Conservation (phyloP, 164 flowering plant species). For the Brasenia schreberi region DNA sequence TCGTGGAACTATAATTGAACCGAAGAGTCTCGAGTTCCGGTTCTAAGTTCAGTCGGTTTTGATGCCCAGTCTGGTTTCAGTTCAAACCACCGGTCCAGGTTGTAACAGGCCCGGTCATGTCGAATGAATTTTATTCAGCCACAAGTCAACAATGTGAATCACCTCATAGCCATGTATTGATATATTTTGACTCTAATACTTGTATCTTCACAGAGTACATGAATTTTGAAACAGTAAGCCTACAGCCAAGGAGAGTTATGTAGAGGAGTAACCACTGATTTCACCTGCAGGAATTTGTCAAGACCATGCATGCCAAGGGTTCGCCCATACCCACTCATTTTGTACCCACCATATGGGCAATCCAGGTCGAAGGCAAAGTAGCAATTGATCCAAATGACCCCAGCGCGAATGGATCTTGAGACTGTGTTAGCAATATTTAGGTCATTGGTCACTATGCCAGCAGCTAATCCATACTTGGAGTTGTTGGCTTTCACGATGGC, state of each 20-base stretch:
- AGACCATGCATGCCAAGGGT: constrained; percentile 52
- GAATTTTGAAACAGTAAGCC: background rate
- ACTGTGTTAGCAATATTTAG: constrained; percentile 51
- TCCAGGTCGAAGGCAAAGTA: constrained; percentile 44
- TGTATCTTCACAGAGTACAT: too few species aligned
- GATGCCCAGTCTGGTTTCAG: too few species aligned
- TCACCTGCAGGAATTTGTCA: constrained; percentile 51
- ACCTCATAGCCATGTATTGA: too few species aligned
- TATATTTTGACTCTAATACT: too few species aligned
- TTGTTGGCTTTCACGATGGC: constrained; percentile 51
- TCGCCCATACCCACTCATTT: constrained; percentile 64
- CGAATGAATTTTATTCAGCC: too few species aligned
- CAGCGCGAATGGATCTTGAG: constrained; percentile 65
- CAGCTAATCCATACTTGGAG: constrained; percentile 66
- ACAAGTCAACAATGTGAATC: too few species aligned
- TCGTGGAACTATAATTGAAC: too few species aligned
- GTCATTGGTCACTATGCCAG: constrained; percentile 59
- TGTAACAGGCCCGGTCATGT: too few species aligned
- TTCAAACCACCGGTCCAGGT: too few species aligned
- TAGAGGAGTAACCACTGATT: constrained; percentile 63
- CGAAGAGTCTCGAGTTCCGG: too few species aligned
- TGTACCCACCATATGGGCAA: constrained; percentile 62
- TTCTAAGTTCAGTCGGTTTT: too few species aligned
- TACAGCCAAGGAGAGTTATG: constrained; percentile 67
- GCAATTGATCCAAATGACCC: constrained; percentile 64